Percentiles rank a stretch among this genome's conserved stretches.
phyloP scores from a whole-genome alignment of 179 eudicot species.

The Beta macrorhiza region DNA sequence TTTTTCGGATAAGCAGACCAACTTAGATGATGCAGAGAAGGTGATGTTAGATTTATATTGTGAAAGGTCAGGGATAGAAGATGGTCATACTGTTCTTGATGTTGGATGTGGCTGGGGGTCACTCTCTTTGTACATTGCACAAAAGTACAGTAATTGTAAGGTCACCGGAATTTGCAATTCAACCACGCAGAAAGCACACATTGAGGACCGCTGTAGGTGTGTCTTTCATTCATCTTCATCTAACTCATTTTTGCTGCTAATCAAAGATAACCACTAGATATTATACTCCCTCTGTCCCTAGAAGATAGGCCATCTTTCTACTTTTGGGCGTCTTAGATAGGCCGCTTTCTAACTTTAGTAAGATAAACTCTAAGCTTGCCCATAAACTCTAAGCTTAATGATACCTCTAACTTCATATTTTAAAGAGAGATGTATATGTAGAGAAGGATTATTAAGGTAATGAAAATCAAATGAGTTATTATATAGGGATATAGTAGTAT shows the following conservation, averaged over 20 bases:
- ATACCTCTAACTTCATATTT: too few relatives aligned
- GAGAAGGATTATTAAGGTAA: too few relatives aligned
- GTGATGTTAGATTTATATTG: constrained; percentile 86
- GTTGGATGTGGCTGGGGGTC: constrained; percentile 99
- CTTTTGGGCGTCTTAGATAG: neutral
- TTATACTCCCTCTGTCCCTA: neutral
- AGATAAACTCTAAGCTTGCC: too few relatives aligned
- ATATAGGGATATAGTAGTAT: neutral
- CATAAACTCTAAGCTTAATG: too few relatives aligned
- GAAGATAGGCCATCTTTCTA: neutral
- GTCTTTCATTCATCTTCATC: constrained; percentile 14
- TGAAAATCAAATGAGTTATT: neutral
- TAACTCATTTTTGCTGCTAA: neutral
- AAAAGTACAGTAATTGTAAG: constrained; percentile 65
- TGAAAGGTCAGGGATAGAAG: constrained; percentile 74
- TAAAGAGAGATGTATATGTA: too few relatives aligned
- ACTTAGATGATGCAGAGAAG: constrained; percentile 81
- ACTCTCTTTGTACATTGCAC: constrained; percentile 71
- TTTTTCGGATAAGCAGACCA: constrained; percentile 53
- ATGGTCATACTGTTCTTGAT: constrained; percentile 92
- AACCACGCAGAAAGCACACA: constrained; percentile 72
- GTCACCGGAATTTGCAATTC: constrained; percentile 97
- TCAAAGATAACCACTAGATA: neutral
- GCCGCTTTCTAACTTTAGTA: too few relatives aligned
- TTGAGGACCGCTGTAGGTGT: constrained; percentile 75